A percentile compares a stretch with the other conserved stretches of the same genome.
Evolutionary conservation across 345 rosid species (phyloP).

Genomic region (Balakata baccata): DNA sequence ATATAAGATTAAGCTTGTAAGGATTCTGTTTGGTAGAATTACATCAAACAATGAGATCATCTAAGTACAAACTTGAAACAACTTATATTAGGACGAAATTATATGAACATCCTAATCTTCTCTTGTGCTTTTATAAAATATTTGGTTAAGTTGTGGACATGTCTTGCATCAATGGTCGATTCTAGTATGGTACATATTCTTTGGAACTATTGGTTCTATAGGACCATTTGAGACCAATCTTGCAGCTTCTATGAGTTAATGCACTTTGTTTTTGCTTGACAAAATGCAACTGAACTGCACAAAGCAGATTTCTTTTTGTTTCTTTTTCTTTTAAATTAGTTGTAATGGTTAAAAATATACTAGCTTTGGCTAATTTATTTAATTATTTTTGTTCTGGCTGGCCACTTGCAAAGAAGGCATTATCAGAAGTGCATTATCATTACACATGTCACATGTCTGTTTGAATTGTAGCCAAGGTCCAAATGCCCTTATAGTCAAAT

Average conservation of each 20-base stretch:
- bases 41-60: too few species aligned
- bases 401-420: too few species aligned
- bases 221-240: background rate
- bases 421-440: background rate
- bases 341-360: background rate
- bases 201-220: background rate
- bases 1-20: too few species aligned
- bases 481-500: background rate
- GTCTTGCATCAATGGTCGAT: background rate
- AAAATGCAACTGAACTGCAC: background rate
- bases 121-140: background rate
- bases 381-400: background rate
- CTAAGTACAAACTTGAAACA: background rate
- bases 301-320: background rate
- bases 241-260: background rate
- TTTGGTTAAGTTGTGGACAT: background rate
- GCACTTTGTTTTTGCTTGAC: background rate
- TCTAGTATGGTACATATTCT: background rate
- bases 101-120: background rate
- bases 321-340: background rate
- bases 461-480: background rate
- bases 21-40: too few species aligned
- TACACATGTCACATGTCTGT: background rate
- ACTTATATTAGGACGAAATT: background rate
- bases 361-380: background rate